Evolutionary conservation across 2,329 filamentous ascomycete genomes (phyloP), one percentile per base, ranked within the genome.

Genomic region (Atkinsonella hypoxylon): DNA sequence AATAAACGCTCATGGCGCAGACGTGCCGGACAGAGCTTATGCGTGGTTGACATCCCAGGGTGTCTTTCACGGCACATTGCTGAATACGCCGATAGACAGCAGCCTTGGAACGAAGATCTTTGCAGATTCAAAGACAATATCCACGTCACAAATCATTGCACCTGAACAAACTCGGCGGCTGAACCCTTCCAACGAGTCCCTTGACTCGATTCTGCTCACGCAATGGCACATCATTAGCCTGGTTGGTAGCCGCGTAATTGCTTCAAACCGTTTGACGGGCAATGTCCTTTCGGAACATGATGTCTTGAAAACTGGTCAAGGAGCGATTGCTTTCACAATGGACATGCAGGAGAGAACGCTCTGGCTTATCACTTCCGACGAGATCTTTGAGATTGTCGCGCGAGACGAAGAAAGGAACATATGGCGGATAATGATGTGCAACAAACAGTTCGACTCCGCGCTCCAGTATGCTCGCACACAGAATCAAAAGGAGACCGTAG

Each of bases 261-360:
- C 87, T 2, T 81, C 88, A 53, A 97, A 97, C 62, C 80, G 89
- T 32, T 76, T 98, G 45, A 93, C 90, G 40, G 89, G 91, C 30
- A 81, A 83, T 48, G 75, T 91, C 45, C 85, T 95, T 1, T 94
- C 93, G 58, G 88, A 96, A 63, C 89, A 97, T 66, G 75, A 83
- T 20, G 85, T 98, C 4, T 73, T 97, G 13, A 85, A 91, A 50
- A 77, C 81, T 4, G 87, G 85, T 0, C 87, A 95, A 59, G 83
- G 77, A 59, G 81, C 84, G 4, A 72, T 98, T n/a, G 89, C 87
- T 0, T 77, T 98, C 17, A 84, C 89, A 47, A 83, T 91, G 9
- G 93, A 98, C 66, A 78, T 86, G 54, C 91, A 93, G 65, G 95
- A 96, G 72, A 94, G 91, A 61, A 98, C 93, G 0, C 96, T 91